These are phyloP conservation scores for Zymoseptoria pseudotritici DNA, from an alignment of 2,329 filamentous ascomycete species.

Conservation along the genomic window DNA sequence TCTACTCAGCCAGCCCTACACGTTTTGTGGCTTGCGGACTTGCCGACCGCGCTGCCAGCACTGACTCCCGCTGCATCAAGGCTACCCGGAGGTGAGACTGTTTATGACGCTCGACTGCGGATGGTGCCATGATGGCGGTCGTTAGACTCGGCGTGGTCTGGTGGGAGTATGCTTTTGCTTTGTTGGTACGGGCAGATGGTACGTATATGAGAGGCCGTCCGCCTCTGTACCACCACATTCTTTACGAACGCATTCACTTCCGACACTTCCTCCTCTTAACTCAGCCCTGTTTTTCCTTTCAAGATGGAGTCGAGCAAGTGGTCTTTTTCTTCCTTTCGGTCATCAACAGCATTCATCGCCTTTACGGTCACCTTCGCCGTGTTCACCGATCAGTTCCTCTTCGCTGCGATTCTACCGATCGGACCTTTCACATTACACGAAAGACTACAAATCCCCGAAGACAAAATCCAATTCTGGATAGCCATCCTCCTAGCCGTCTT, in stretches of 20 bases:
- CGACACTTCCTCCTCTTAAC: not conserved
- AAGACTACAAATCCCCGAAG: slow-evolving; percentile 4
- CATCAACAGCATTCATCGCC: slow-evolving; percentile 18
- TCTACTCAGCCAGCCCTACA: not conserved
- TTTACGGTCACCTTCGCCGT: slow-evolving; percentile 18
- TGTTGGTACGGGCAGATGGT: not conserved
- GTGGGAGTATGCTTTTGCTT: not conserved
- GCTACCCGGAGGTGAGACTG: not conserved
- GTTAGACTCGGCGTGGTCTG: not conserved
- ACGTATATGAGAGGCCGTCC: not conserved
- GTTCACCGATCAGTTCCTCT: slow-evolving; percentile 22
- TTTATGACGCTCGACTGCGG: not conserved
- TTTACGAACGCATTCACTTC: not conserved
- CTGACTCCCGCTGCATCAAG: not conserved
- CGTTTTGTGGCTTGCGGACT: not conserved
- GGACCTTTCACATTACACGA: slow-evolving; percentile 12
- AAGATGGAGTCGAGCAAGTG: not conserved
- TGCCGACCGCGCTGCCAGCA: not conserved
- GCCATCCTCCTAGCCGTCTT: slow-evolving; percentile 64
- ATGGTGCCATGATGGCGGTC: not conserved
- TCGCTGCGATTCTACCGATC: slow-evolving; percentile 18
- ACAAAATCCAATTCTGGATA: slow-evolving; percentile 55
- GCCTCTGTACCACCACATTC: not conserved
- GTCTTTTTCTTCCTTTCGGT: not conserved
- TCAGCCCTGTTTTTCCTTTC: not conserved